Evolutionary conservation across 352 stramenopile genomes (phyloP), one percentile per base, ranked within the genome.

Genomic region (Globisporangium abappressorium): DNA sequence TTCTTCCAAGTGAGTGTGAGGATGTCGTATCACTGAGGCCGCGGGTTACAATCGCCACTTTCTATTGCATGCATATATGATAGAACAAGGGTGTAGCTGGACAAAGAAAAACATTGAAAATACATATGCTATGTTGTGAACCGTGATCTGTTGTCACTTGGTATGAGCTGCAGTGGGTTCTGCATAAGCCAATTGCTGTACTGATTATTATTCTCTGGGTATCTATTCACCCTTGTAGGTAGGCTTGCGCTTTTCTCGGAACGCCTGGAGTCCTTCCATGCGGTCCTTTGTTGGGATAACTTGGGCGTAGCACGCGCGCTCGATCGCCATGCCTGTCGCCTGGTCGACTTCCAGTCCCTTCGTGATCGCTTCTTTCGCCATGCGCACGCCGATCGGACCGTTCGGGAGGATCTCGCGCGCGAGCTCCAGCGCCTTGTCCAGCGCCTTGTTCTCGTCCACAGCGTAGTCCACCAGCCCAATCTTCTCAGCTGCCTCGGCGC

Each of bases 211-310:
- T 43, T 43, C 15, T 46, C 18, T 11, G 6, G 34, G 6, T 33
- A 20, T 68, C 24, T 71, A 72, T 54, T 68, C 66, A 20, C 66
- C 60, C 58, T 72, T 68, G 54, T 72, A 98, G 28, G 83, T 74
- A 34, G 95, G 95, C 68, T 95, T 95, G 68, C 95, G 80, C 73
- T 97, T 97, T 68, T 98, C 95, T 71, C 86, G 87, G 74, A 98
- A 98, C 18, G 95, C 93, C 26, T 82, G 65, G 0, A 98, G 75
- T 0, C 95, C 95, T 73, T 98, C 95, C 47, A 98, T 76, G 66
- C 95, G 82, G 74, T 98, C 95, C 65, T 97, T 89, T 2, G 94
- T 98, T 5, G 87, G 83, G 56, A 98, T 87, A 4, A 97, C 84
- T 70, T 94, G 87, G 3, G 88, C 91, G 65, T 98, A 98, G 70